Base-by-base conservation (phyloP, 2,329 filamentous ascomycete genomes). In the Metarhizium album region DNA sequence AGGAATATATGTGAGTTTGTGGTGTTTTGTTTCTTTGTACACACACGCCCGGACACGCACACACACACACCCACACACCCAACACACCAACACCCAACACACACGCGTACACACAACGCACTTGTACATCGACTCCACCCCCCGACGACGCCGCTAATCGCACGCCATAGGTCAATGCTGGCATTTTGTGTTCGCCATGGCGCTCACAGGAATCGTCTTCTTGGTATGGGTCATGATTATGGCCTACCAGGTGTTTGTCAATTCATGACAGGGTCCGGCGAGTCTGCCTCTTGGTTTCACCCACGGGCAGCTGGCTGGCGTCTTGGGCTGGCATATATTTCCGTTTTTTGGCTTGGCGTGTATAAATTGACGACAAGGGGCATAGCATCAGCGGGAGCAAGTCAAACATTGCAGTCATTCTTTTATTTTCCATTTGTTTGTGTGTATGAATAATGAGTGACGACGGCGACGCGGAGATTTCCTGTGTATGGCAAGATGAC, bases 181-280 rank as follows among this genome's bases (percentile, higher is more conserved):
- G 82, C 76, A 82, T 58, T 74, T 82, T 1, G 78, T 79, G 2
- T 86, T 84, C 64, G 74, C 80, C 1, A 81, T 85, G 62, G 74
- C 74, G 18, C 64, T 86, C 23, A 74, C 82, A 2, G 82, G 81
- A 0, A 69, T 66, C 18, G 66, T 83, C 1, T 84, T 84, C 55
- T 62, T 83, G 52, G 60, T 84, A n/a, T 84, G 81, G 81, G 79
- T 84, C 59, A 83, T 84, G 72, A 69, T 83, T 54, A 83, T 84
- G 75, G 76, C 80, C 11, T 80, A 82, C 57, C 79, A 82, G 55
- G 81, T 84, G 9, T 84, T 80, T 68, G 74, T 65, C 53, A 62
- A 66, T 47, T 71, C 69, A 55, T 70, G 50, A 55, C 42, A 6
- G 14, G 6, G 42, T 11, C 9, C 22, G 8, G 11, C 40, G 22